phyloP scores from a whole-genome alignment of 108 stramenopile genomes.

The Skeletonema costatum region DNA sequence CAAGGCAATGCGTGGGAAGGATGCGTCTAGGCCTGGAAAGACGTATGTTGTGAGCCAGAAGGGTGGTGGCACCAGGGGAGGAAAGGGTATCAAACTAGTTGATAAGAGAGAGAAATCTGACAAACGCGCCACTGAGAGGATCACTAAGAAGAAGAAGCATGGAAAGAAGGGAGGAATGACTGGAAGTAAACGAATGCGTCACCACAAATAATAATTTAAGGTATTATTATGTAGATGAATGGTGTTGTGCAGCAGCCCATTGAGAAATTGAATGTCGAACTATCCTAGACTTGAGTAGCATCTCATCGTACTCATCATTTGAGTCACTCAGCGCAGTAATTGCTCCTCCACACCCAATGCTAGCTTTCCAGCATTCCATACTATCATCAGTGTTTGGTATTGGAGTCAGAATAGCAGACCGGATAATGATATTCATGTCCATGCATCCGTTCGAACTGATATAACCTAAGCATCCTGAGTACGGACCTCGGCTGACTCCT shows the following conservation, averaged over 20 bases:
- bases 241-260: constrained; percentile 37
- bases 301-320: constrained; percentile 93
- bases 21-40: constrained; percentile 74
- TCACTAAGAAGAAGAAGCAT: constrained; percentile 75
- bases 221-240: neutral
- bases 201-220: constrained; percentile 56
- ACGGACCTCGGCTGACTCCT: constrained; percentile 81
- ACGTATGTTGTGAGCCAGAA: constrained; percentile 93
- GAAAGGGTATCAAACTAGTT: constrained; percentile 92
- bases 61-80: constrained; percentile 70
- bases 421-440: constrained; percentile 96
- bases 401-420: constrained; percentile 88
- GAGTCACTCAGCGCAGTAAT: constrained; percentile 90
- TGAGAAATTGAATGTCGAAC: constrained; percentile 69
- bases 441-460: constrained; percentile 81
- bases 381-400: constrained; percentile 4
- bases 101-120: constrained; percentile 97
- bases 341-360: constrained; percentile 94
- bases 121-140: constrained; percentile 78
- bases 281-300: constrained; percentile 86
- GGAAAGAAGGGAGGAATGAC: constrained; percentile 86
- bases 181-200: constrained; percentile 70
- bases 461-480: constrained; percentile 93
- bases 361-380: constrained; percentile 56
- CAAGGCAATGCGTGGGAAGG: constrained; percentile 90